These are phyloP conservation scores for Plectosphaerella sp. DNA, from an alignment of 2,329 filamentous ascomycete species.

Conservation along the genomic window DNA sequence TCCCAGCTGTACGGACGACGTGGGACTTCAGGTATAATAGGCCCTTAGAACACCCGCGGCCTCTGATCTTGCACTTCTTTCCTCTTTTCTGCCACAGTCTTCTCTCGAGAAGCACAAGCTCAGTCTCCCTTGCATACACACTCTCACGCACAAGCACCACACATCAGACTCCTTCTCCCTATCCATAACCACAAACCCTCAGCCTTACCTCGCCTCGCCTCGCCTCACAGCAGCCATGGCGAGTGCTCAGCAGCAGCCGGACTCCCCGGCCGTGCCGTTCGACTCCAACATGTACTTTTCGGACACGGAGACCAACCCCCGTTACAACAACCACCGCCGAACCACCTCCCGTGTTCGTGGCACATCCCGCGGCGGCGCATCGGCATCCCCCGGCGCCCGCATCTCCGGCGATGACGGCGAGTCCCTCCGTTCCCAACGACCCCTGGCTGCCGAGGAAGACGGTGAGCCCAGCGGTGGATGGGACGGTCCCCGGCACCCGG, in stretches of 20 bases:
- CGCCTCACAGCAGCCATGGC: not conserved
- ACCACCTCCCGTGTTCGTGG: not conserved
- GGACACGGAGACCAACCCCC: not conserved
- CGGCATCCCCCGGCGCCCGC: not conserved
- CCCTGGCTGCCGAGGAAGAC: conserved; percentile 6
- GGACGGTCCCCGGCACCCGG: conserved; percentile 5
- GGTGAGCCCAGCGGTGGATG: conserved; percentile 9
- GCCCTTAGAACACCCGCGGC: not conserved
- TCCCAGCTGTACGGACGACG: conserved; percentile 6
- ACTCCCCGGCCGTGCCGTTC: not conserved
- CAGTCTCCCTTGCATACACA: not conserved
- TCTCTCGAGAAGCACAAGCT: not conserved
- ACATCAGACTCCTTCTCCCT: not conserved
- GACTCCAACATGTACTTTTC: not conserved
- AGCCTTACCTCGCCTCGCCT: not conserved
- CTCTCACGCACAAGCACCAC: not conserved
- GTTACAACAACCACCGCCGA: not conserved
- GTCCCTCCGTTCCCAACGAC: conserved; percentile 5
- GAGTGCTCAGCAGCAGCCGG: not conserved
- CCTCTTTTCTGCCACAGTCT: not conserved
- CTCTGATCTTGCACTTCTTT: not conserved
- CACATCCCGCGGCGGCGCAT: not conserved
- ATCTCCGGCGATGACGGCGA: not conserved
- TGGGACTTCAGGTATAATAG: not conserved
- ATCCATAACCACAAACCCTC: not conserved